These are phyloP conservation scores for Funneliformis mosseae DNA, from an alignment of 192 early-diverging fungal genomes.

Conservation along the genomic window DNA sequence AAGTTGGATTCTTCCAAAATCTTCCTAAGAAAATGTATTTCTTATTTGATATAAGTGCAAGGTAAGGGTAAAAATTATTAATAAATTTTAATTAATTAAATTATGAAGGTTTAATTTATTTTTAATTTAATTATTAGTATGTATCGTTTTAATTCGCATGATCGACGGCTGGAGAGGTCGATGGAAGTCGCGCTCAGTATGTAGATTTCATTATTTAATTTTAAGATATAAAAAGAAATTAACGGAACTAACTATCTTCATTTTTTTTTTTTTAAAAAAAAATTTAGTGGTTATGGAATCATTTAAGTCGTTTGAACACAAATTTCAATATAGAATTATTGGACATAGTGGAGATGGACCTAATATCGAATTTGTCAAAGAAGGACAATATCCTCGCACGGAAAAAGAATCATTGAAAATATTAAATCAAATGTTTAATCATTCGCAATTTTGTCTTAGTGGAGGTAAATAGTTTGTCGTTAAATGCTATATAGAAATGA, in stretches of 20 bases:
- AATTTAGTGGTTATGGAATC: constrained; percentile 69
- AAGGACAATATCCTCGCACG: constrained; percentile 72
- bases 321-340: constrained; percentile 74
- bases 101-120: not conserved
- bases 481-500: not conserved
- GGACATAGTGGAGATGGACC: constrained; percentile 80
- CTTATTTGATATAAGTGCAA: constrained; percentile 78
- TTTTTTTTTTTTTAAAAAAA: not conserved
- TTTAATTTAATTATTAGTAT: constrained; percentile 42
- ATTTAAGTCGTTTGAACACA: constrained; percentile 75
- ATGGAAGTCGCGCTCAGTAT: constrained; percentile 63
- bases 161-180: constrained; percentile 61
- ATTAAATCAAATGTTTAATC: constrained; percentile 71
- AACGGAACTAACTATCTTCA: not conserved
- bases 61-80: constrained; percentile 37
- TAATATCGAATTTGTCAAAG: constrained; percentile 70
- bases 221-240: not conserved
- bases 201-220: not conserved
- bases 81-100: constrained; percentile 30
- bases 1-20: constrained; percentile 67
- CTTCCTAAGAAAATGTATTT: constrained; percentile 78
- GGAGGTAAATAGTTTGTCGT: constrained; percentile 45
- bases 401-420: constrained; percentile 76
- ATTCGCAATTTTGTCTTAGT: constrained; percentile 79
- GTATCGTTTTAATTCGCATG: constrained; percentile 67